Evolutionary conservation across 2,329 filamentous ascomycete genomes (phyloP), one percentile per base, ranked within the genome.

Genomic region (Colletotrichum cordylinicola): DNA sequence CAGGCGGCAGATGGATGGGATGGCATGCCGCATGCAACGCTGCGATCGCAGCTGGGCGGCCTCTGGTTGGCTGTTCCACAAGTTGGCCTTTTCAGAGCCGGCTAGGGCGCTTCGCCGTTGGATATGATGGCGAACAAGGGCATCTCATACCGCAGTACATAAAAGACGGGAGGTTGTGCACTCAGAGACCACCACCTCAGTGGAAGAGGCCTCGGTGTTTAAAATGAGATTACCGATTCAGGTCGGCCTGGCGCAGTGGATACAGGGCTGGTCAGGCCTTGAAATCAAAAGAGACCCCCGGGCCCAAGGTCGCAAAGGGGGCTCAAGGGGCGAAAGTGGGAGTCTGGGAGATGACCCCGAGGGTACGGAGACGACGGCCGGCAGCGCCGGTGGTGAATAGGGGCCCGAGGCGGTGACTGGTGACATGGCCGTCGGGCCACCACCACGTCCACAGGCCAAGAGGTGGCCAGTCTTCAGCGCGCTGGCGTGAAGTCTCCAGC

Each of bases 221-320:
- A 39, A 71, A 75, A 76, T 62, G 74, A 76, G 55, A 75, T 71
- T 76, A 39, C 71, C 33, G 37, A 67, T 75, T 71, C 72, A 76
- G 74, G 71, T 75, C 31, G 56, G 27, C 75, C 55, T 76, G 74
- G 61, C 21, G n/a, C 55, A 33, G 74, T 75, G 74, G 74, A 75
- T 35, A 52, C 60, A 52, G 39, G 43, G 58, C 64, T 31, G 70
- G 58, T 74, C 58, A 58, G 72, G 64, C 73, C 70, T 73, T 24
- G 70, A 69, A 68, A 68, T 76, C 29, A 74, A 65, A 73, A 39
- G 31, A 27, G 21, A 31, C 52, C 52, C 60, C 68, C 39, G 10
- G 65, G 69, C 58, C 43, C 21, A 56, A 21, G 43, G 43, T 52
- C 43, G 43, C 43, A 58, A 67, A 75, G 43, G 73, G 43, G 64